Evolutionary conservation across 75 land plant genomes (phyloP).

Genomic region (Sequoia sempervirens): DNA sequence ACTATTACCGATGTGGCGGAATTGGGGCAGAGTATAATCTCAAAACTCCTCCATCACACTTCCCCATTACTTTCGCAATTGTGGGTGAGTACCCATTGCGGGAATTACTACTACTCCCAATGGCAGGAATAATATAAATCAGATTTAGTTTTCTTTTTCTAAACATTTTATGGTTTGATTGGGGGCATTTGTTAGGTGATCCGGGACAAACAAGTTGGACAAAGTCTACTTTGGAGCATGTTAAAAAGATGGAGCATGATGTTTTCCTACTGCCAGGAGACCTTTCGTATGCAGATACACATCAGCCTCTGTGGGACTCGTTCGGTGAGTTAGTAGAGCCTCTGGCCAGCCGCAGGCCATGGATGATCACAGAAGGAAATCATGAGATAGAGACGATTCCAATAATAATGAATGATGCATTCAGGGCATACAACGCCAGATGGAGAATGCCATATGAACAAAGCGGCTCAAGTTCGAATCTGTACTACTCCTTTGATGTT

Average conservation of each 20-base stretch:
- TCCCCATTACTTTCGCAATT: constrained; percentile 64
- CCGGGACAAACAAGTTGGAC: constrained; percentile 51
- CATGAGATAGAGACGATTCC: constrained; percentile 54
- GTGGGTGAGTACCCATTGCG: constrained; percentile 35
- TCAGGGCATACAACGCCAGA: constrained; percentile 42
- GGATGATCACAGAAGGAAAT: constrained; percentile 62
- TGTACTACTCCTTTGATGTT: constrained; percentile 58
- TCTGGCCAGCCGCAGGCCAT: constrained; percentile 40
- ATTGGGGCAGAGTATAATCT: constrained; percentile 44
- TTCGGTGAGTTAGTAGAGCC: constrained; percentile 45
- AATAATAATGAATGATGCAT: constrained; percentile 20
- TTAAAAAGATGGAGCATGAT: constrained; percentile 21
- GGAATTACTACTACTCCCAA: neutral
- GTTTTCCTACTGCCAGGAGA: constrained; percentile 45
- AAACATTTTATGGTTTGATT: too few relatives aligned
- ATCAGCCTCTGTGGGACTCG: constrained; percentile 49
- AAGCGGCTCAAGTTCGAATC: constrained; percentile 52
- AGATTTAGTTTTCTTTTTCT: too few relatives aligned
- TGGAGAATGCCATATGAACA: constrained; percentile 56
- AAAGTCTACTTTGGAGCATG: constrained; percentile 33
- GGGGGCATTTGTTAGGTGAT: constrained; percentile 32
- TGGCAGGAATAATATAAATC: too few relatives aligned
- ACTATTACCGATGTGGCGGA: constrained; percentile 61
- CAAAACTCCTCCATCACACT: constrained; percentile 54
- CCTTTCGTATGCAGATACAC: constrained; percentile 45